Base-by-base conservation (phyloP, 2,329 filamentous ascomycete genomes). In the Calonectria montana region DNA sequence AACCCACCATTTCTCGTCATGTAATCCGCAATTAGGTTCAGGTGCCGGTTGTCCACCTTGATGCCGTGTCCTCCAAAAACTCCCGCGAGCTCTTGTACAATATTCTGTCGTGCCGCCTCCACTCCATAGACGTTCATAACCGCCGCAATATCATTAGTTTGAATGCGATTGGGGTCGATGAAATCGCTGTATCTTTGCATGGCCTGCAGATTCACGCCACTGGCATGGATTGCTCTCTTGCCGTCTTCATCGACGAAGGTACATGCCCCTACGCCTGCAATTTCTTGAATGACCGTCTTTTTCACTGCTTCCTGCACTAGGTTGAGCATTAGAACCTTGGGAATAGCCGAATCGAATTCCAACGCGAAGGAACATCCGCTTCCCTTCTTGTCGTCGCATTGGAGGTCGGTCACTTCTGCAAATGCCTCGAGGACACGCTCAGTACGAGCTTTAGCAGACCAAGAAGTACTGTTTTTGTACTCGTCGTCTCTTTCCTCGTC, bases 1-100 rank as follows among this genome's bases (percentile, higher is more conserved):
- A 97, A 99, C 2, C 91, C 92, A 76, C 97, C 97, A 71, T 92
- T 93, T 65, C 96, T 91, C n/a, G 97, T 99, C 97, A 99, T 99
- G 83, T 95, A 95, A 83, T 99, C 97, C 57, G 94, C 96, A 78
- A 99, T 98, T 76, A 99, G 89, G 84, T 97, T 98, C 76, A 99
- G 86, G 86, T 99, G 97, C 65, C 97, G 92, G 76, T 93, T 92
- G 82, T 99, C 96, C 65, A 99, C 97, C 71, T 89, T 90, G 86
- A 99, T 99, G 80, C 94, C 94, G 91, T 99, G 96, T 80, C 93
- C 92, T 62, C 89, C 88, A 88, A 99, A 99, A 74, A 99, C 96
- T 50, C 89, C 90, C 67, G 91, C 90, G 80, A 99, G 91, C 85
- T 99, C 97, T 70, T 90, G 90, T 53, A 98, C 93, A 80, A 99